Percentiles rank a stretch among this genome's conserved stretches.
Evolutionary conservation across 805 yeast species (phyloP).

Genomic region (Danielia reshetovae): DNA sequence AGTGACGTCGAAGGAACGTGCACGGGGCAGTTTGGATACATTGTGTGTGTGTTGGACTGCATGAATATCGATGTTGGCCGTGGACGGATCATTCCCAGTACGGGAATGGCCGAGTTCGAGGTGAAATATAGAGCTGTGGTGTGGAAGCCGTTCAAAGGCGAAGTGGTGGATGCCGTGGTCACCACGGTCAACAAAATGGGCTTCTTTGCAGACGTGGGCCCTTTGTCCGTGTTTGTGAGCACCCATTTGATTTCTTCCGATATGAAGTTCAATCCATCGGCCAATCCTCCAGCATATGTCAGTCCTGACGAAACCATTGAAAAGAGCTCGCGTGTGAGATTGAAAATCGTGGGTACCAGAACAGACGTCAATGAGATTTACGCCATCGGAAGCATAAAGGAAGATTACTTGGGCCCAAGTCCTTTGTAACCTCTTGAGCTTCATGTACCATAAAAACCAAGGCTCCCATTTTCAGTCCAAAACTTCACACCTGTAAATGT

Average conservation of each 20-base stretch:
- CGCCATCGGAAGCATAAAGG: constrained; percentile 97
- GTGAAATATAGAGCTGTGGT: constrained; percentile 95
- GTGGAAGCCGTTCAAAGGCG: constrained; percentile 98
- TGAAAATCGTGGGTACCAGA: constrained; percentile 95
- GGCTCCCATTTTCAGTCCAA: too few relatives aligned
- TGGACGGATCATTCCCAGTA: constrained; percentile 85
- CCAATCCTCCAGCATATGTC: constrained; percentile 97
- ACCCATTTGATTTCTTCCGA: constrained; percentile 93
- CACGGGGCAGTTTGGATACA: constrained; percentile 98
- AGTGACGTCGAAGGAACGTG: constrained; percentile 98
- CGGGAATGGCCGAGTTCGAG: constrained; percentile 94
- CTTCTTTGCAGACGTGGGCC: constrained; percentile 97
- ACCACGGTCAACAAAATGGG: constrained; percentile 94
- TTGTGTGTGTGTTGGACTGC: constrained; percentile 91
- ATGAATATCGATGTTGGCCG: constrained; percentile 93
- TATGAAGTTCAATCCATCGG: constrained; percentile 88
- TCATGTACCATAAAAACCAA: constrained; percentile 15
- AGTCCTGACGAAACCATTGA: constrained; percentile 93
- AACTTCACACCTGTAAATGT: too few relatives aligned
- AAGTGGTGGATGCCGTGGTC: constrained; percentile 95
- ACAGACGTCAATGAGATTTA: constrained; percentile 96
- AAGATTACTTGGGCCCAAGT: constrained; percentile 90
- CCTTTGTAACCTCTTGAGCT: constrained; percentile 38
- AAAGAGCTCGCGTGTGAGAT: constrained; percentile 89
- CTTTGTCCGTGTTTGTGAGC: constrained; percentile 89